Evolutionary conservation across 192 early-diverging fungal species (phyloP).

Genomic region (Helicostylum pulchrum): DNA sequence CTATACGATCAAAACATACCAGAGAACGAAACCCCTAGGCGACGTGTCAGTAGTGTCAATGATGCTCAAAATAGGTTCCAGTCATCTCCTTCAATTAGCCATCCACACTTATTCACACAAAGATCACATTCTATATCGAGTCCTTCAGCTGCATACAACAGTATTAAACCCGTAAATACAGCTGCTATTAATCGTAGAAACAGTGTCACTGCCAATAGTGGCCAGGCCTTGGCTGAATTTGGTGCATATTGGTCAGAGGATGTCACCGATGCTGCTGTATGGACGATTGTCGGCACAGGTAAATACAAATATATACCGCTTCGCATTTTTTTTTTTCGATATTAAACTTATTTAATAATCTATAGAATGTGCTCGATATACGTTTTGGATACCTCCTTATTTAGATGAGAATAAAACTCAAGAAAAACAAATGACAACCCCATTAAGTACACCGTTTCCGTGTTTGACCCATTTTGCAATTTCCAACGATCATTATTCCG

Average conservation of each 20-base stretch:
- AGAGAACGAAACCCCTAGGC: background rate
- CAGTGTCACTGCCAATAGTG: slow-evolving; percentile 18
- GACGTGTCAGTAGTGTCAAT: slow-evolving; percentile 56
- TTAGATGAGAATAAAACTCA: slow-evolving; percentile 8
- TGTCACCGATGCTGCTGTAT: slow-evolving; percentile 79
- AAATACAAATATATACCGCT: background rate
- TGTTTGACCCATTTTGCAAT: slow-evolving; percentile 31
- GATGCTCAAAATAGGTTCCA: slow-evolving; percentile 5
- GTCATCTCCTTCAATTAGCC: background rate
- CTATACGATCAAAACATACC: too few relatives aligned
- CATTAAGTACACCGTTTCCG: slow-evolving; percentile 1
- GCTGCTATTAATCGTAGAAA: slow-evolving; percentile 12
- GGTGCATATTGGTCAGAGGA: slow-evolving; percentile 68
- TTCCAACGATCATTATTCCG: slow-evolving; percentile 5
- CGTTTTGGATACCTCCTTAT: slow-evolving; percentile 44
- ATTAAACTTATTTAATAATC: background rate
- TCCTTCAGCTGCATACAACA: background rate
- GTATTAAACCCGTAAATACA: background rate
- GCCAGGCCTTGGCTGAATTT: slow-evolving; percentile 7
- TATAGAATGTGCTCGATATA: slow-evolving; percentile 52
- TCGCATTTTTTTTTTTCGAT: background rate
- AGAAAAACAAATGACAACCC: slow-evolving; percentile 8
- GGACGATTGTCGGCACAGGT: slow-evolving; percentile 86
- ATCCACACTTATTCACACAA: background rate
- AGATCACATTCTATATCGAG: slow-evolving; percentile 9